phyloP scores from a whole-genome alignment of 2,329 filamentous ascomycete genomes.

The Fusarium staphyleae region DNA sequence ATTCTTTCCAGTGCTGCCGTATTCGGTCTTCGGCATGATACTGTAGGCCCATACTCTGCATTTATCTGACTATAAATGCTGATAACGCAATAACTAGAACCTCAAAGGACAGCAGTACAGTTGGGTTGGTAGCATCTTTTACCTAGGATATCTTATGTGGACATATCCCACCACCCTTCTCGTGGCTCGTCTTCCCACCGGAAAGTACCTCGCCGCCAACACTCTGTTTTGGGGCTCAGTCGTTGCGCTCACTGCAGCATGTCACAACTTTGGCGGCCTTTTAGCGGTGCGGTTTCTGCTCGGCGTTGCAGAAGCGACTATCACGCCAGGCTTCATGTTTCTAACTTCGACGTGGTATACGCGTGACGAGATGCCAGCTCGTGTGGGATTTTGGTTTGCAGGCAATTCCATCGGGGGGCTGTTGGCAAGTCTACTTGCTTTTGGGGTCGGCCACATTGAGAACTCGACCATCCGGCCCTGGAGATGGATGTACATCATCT shows the following conservation, averaged over 20 bases:
- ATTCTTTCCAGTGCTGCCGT: constrained; percentile 63
- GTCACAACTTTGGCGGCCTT: constrained; percentile 57
- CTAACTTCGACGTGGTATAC: constrained; percentile 64
- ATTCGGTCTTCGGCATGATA: constrained; percentile 61
- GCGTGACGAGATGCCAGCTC: constrained; percentile 61
- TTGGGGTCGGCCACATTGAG: constrained; percentile 62
- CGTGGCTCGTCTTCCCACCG: constrained; percentile 55
- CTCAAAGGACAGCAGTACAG: constrained; percentile 61
- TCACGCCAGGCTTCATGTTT: constrained; percentile 63
- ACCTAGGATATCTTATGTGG: constrained; percentile 57
- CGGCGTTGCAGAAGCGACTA: constrained; percentile 61
- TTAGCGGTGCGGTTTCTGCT: constrained; percentile 60
- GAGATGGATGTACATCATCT: constrained; percentile 65
- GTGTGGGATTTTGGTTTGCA: constrained; percentile 64
- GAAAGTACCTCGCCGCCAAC: constrained; percentile 56
- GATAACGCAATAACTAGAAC: constrained; percentile 24
- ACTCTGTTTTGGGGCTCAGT: constrained; percentile 59
- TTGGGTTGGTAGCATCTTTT: constrained; percentile 63
- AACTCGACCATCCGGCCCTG: constrained; percentile 54
- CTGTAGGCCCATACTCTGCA: constrained; percentile 30
- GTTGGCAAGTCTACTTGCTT: constrained; percentile 59
- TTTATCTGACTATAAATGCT: background rate
- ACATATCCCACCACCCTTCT: constrained; percentile 59
- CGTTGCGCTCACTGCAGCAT: constrained; percentile 55
- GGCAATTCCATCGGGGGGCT: constrained; percentile 59